Evolutionary conservation across 2,329 filamentous ascomycete species (phyloP).

Genomic region (Penicillium expansum): DNA sequence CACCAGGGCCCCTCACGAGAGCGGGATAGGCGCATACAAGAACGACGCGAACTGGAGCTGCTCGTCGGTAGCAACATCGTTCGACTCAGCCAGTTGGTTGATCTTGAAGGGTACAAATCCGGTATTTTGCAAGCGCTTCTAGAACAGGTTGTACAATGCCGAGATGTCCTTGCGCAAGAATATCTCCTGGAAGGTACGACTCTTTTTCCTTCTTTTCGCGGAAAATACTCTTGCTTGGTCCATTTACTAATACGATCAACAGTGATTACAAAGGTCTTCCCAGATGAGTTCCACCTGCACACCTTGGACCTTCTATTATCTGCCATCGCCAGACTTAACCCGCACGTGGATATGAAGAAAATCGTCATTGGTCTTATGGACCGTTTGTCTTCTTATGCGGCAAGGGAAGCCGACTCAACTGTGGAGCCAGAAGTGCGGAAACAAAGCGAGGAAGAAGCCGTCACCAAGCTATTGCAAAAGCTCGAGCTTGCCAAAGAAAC

Average conservation of each 20-base stretch:
- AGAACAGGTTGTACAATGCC: slow-evolving; percentile 96
- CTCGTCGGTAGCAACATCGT: slow-evolving; percentile 96
- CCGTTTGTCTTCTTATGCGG: slow-evolving; percentile 88
- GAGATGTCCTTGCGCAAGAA: slow-evolving; percentile 94
- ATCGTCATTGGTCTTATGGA: slow-evolving; percentile 99
- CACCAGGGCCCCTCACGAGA: slow-evolving; percentile 97
- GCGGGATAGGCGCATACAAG: slow-evolving; percentile 86
- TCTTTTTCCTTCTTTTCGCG: neutral
- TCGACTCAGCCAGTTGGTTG: slow-evolving; percentile 89
- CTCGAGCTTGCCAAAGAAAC: slow-evolving; percentile 65
- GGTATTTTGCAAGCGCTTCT: slow-evolving; percentile 83
- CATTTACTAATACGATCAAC: slow-evolving; percentile 26
- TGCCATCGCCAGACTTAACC: slow-evolving; percentile 87
- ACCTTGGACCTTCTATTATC: slow-evolving; percentile 93
- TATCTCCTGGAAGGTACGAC: slow-evolving; percentile 77
- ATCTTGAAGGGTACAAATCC: slow-evolving; percentile 89
- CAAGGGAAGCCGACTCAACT: slow-evolving; percentile 72
- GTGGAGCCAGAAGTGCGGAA: slow-evolving; percentile 70
- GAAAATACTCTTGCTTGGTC: neutral
- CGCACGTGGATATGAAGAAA: slow-evolving; percentile 94
- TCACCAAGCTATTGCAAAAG: slow-evolving; percentile 73
- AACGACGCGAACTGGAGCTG: slow-evolving; percentile 91
- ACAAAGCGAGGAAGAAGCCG: slow-evolving; percentile 79
- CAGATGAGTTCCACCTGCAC: slow-evolving; percentile 96
- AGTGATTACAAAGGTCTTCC: slow-evolving; percentile 98